Base-by-base conservation (phyloP, 2,329 filamentous ascomycete species). In the Fusarium irregulare region DNA sequence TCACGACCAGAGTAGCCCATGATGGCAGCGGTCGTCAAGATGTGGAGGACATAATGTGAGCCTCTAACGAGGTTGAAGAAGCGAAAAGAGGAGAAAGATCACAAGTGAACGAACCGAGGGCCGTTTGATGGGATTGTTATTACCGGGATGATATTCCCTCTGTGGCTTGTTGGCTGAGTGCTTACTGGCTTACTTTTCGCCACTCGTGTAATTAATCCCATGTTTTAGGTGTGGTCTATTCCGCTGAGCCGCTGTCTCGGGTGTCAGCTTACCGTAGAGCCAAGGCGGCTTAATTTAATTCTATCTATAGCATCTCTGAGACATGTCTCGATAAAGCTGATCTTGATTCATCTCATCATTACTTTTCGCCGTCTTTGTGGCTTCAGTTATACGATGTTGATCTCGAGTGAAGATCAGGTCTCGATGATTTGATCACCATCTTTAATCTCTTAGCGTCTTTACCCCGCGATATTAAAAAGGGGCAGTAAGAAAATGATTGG, bases 1-100 rank as follows among this genome's bases (percentile, higher is more conserved):
- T 66, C 61, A 6, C 61, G 47, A 13, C 63, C 61, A 27, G 63
- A 53, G 48, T 66, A 66, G 23, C 63, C 63, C 63, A 66, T 66
- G 2, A 28, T 56, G 47, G 16, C 14, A 23, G 13, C 16, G 30
- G 30, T 60, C 44, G 10, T 40, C 3, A 21, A 57, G 44, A 28
- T 14, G 12, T 7, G 8, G n/a, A 32, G 34, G 28, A 42, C 63
- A 66, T 66, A 11, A 18, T 60, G 37, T 6, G 42, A 64, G 23
- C 30, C 37, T 60, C 28, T 6, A n/a, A 20, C 27, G 25, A 54
- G 16, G 58, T n/a, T 58, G 40, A 45, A 37, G 48, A 20, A 42
- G 37, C 44, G 14, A 57, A 37, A 49, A 56, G 57, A 25, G 23
- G 41, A 47, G 54, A 60, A 13, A 30, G 37, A 51, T 65, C 54